Percentiles rank a stretch among this genome's conserved stretches.
Evolutionary conservation across 2,329 filamentous ascomycete species (phyloP).

Genomic region (Alternaria gaisen): DNA sequence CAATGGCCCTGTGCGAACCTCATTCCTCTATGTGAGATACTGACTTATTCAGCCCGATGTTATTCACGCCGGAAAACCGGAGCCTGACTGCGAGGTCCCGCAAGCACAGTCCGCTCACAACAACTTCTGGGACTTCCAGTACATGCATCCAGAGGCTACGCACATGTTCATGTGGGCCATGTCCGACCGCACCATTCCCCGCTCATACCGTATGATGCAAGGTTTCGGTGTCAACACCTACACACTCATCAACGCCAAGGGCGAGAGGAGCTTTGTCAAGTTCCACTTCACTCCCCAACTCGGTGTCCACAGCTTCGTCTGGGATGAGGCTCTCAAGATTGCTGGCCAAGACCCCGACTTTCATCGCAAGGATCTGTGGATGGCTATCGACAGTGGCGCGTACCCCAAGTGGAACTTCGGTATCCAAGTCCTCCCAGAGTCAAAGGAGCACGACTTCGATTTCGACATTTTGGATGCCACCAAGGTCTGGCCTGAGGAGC

Average conservation of each 20-base stretch:
- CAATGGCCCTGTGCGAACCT: not conserved
- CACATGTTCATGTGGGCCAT: constrained; percentile 85
- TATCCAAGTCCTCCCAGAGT: constrained; percentile 79
- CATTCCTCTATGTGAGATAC: not conserved
- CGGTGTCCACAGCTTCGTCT: constrained; percentile 78
- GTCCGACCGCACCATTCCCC: constrained; percentile 76
- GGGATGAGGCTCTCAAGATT: constrained; percentile 82
- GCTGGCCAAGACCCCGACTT: constrained; percentile 73
- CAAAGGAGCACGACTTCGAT: constrained; percentile 77
- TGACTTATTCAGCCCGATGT: constrained; percentile 61
- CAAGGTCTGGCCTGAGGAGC: constrained; percentile 84
- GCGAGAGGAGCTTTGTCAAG: constrained; percentile 77
- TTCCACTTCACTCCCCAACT: constrained; percentile 79
- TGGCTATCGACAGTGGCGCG: constrained; percentile 75
- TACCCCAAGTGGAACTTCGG: constrained; percentile 84
- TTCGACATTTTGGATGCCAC: constrained; percentile 88
- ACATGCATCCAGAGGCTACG: constrained; percentile 72
- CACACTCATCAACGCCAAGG: constrained; percentile 72
- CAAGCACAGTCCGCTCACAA: constrained; percentile 77
- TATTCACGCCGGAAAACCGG: constrained; percentile 70
- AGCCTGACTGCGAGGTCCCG: constrained; percentile 74
- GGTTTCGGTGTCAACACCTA: constrained; percentile 86
- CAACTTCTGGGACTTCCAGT: constrained; percentile 79
- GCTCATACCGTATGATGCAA: constrained; percentile 85
- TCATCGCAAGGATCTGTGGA: constrained; percentile 78